Evolutionary conservation across 2,329 filamentous ascomycete genomes (phyloP), one percentile per base, ranked within the genome.

Genomic region (Hortaea werneckii): DNA sequence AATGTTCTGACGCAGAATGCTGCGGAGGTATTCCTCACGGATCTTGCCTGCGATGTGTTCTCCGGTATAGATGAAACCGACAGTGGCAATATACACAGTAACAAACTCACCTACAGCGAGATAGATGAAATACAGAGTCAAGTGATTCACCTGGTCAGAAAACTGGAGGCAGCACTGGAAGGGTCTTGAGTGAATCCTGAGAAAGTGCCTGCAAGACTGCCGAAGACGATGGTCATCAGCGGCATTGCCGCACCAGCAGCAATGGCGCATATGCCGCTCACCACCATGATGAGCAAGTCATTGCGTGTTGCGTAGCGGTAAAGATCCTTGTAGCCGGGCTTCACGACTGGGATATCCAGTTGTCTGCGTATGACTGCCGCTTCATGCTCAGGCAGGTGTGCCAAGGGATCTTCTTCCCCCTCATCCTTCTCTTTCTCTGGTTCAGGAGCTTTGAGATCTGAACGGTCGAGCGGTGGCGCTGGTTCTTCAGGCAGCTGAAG

Each of bases 1-100:
- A 63, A 94, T 90, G 63, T 95, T 94, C 63, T 94, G 88, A 50
- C 80, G 79, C 70, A 94, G 71, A 60, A 88, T 89, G 51, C 85
- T 87, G 56, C 82, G 77, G 5, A 98, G 77, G 58, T 96, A 96
- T 55, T 86, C 77, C 61, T 86, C 79, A 48, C 89, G 80, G 56
- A 74, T 67, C 44, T 67, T 69, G 41, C 66, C 65, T 1, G 68
- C 64, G 29, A 73, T 71, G 29, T 69, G 65, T 47, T 74, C 71
- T 30, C 71, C 71, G 1, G 67, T 66, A 47, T 71, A 95, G 56
- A 95, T 94, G 69, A 94, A 95, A 13, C 87, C 86, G 12, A 94
- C 80, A 0, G 89, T 95, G 26, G 80, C 76, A 48, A 94, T 71
- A 63, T 94, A 94, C 39, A 82, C 77, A 3, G 82, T 80, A 40